A percentile compares a stretch with the other conserved stretches of the same genome.
Conservation (phyloP, 176 grass and related monocot species). For the Triticum dicoccoides region DNA sequence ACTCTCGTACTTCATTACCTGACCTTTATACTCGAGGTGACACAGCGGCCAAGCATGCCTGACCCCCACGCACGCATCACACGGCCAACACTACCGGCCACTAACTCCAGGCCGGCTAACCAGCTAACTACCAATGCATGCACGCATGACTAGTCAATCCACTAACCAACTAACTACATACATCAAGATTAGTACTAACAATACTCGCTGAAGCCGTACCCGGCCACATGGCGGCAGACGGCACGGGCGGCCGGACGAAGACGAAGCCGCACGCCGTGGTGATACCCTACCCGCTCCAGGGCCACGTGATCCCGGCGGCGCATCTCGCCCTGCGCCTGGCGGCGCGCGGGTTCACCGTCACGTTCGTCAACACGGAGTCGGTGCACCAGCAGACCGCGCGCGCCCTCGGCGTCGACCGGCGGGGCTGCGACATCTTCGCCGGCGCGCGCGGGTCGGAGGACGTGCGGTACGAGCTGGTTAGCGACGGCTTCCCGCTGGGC, state of each 20-base stretch:
- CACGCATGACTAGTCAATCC: too few species aligned
- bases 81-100: too few species aligned
- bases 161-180: too few species aligned
- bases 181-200: too few species aligned
- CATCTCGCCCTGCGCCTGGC: slow-evolving; percentile 52
- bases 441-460: slow-evolving; percentile 8
- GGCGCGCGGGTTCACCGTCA: slow-evolving; percentile 42
- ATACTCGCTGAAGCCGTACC: neutral
- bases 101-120: too few species aligned
- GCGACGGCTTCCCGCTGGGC: slow-evolving; percentile 55
- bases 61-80: too few species aligned
- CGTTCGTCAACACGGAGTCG: slow-evolving; percentile 72
- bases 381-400: slow-evolving; percentile 45
- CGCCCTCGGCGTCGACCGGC: neutral
- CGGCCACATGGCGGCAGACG: neutral
- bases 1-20: too few species aligned
- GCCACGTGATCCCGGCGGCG: slow-evolving; percentile 68
- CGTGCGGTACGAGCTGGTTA: slow-evolving; percentile 61
- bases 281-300: slow-evolving; percentile 59
- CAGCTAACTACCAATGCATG: too few species aligned
- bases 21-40: too few species aligned
- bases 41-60: too few species aligned
- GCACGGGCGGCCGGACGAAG: neutral
- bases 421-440: slow-evolving; percentile 24
- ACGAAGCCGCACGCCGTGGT: slow-evolving; percentile 59